phyloP scores from a whole-genome alignment of 768 basidiomycete species.

The Boletus sp. region DNA sequence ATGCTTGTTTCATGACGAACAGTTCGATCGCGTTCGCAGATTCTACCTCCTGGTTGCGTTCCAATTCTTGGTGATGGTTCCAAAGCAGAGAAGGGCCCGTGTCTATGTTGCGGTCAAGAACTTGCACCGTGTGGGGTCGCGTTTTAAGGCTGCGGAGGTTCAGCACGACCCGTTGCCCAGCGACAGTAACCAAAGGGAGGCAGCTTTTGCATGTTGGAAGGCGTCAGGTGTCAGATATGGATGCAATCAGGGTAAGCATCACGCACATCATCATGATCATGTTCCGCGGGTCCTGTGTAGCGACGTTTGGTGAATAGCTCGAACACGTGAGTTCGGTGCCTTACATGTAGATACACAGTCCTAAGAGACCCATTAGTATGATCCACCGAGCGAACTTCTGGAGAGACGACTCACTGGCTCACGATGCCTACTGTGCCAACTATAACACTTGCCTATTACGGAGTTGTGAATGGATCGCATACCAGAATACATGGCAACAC shows the following conservation, averaged over 20 bases:
- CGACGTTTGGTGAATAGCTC: background rate
- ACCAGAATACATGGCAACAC: background rate
- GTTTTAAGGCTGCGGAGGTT: conserved; percentile 6
- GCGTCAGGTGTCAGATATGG: background rate
- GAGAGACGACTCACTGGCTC: conserved; percentile 4
- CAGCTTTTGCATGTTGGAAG: background rate
- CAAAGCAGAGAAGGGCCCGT: background rate
- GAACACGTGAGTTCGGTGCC: background rate
- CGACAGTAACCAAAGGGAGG: conserved; percentile 6
- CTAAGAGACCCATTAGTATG: background rate
- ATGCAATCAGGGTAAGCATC: background rate
- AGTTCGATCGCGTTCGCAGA: too few species aligned
- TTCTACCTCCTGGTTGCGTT: too few species aligned
- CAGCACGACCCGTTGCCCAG: conserved; percentile 17
- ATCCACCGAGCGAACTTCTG: background rate
- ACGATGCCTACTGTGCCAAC: background rate
- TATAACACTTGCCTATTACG: background rate
- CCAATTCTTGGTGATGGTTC: too few species aligned
- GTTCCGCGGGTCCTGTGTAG: conserved; percentile 3
- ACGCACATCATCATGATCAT: background rate
- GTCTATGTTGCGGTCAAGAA: background rate
- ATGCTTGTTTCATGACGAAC: too few species aligned
- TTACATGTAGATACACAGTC: background rate
- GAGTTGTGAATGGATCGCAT: background rate
- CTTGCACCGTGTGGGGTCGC: background rate